These are phyloP conservation scores for Albatrellus sp. DNA, from an alignment of 1,284 basidiomycete species.

Conservation along the genomic window DNA sequence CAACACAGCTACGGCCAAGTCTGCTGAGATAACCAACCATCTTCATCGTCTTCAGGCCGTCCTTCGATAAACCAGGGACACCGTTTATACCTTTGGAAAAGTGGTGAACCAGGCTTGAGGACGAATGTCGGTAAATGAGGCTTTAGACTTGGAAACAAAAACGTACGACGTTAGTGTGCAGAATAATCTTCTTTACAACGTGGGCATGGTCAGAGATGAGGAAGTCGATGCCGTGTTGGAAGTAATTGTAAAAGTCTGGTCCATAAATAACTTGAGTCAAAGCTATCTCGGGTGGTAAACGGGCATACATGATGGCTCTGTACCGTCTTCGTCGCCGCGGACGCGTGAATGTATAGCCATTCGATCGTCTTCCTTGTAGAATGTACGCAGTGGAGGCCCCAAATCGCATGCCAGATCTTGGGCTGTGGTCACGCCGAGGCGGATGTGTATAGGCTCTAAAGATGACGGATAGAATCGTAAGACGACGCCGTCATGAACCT, in stretches of 20 bases:
- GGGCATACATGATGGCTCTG: slow-evolving; percentile 19
- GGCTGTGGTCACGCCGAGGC: slow-evolving; percentile 70
- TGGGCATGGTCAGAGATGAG: slow-evolving; percentile 62
- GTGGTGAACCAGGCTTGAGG: slow-evolving; percentile 66
- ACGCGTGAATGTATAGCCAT: slow-evolving; percentile 66
- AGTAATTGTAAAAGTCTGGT: slow-evolving; percentile 85
- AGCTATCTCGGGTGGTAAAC: not conserved
- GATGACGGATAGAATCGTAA: slow-evolving; percentile 52
- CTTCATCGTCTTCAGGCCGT: slow-evolving; percentile 63
- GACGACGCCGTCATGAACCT: slow-evolving; percentile 62
- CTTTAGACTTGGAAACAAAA: not conserved
- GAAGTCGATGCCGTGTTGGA: slow-evolving; percentile 80
- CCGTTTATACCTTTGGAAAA: slow-evolving; percentile 81
- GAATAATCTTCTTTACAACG: slow-evolving; percentile 70
- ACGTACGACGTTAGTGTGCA: slow-evolving; percentile 73
- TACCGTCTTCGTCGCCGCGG: slow-evolving; percentile 26
- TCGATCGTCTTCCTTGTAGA: slow-evolving; percentile 81
- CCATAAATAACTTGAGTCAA: slow-evolving; percentile 1
- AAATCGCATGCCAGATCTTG: slow-evolving; percentile 73
- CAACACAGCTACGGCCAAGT: not conserved
- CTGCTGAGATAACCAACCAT: slow-evolving; percentile 30
- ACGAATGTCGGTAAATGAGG: not conserved
- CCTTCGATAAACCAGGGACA: slow-evolving; percentile 81
- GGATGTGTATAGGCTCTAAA: slow-evolving; percentile 41
- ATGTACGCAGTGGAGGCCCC: slow-evolving; percentile 64